Base-by-base conservation (phyloP, 352 stramenopile genomes). In the Pythium utonaiense region DNA sequence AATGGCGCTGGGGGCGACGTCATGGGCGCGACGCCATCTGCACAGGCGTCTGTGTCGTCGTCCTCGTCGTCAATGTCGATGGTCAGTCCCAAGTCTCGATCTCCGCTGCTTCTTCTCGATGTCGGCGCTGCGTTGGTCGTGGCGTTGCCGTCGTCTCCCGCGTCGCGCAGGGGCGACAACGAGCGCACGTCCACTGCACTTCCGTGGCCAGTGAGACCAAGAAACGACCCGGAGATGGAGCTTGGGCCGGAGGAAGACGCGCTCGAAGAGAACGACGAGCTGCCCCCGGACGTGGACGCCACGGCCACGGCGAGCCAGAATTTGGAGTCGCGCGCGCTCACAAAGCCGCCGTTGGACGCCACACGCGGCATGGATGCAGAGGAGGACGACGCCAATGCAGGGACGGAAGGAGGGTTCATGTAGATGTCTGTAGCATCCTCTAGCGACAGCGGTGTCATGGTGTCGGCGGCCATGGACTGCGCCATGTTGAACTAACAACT, bases 231-330 rank as follows among this genome's bases (percentile, higher is more conserved):
- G 34, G 33, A 21, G 7, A 21, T 42, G 6, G 17, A 53, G 9
- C 19, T 10, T 10, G 30, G 16, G 22, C 30, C 56, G 16, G 50
- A 66, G 21, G 52, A 53, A 22, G 57, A 61, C 36, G 52, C 34
- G 16, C 67, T 74, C 28, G 71, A 79, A 13, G 56, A 41, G 36
- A 48, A 57, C 28, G 57, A 70, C 42, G 41, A 45, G 27, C 8
- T 30, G n/a, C 21, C 25, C 4, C 28, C 24, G 31, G 33, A 68
- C 3, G 67, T 75, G 17, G 69, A 75, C 3, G 70, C 50, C 0
- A 71, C 76, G 9, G 77, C 80, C 19, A 87, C 59, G 17, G 75
- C 53, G 38, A 89, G 61, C 80, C 80, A 89, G 60, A 85, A 89
- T 27, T 66, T 74, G 60, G 80, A 75, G 67, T 89, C 80, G 55